These are phyloP conservation scores for Backusella psychrophila DNA, from an alignment of 192 early-diverging fungal species.

Conservation along the genomic window DNA sequence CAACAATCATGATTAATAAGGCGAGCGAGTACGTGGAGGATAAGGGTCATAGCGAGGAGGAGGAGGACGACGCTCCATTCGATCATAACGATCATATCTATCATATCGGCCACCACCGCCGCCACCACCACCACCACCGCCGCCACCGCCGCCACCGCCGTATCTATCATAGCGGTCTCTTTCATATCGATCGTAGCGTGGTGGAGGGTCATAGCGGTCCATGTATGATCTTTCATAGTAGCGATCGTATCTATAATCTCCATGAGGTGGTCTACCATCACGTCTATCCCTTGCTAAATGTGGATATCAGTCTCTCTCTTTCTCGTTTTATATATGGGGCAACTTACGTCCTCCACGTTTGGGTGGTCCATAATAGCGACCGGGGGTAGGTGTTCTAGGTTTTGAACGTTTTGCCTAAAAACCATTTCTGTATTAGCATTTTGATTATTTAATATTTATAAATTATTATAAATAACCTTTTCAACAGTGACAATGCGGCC, in stretches of 20 bases:
- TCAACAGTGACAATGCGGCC: slow-evolving; percentile 82
- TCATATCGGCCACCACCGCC: slow-evolving; percentile 21
- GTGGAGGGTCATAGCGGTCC: slow-evolving; percentile 21
- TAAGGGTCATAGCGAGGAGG: slow-evolving; percentile 39
- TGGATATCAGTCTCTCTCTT: neutral
- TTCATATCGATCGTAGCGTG: slow-evolving; percentile 30
- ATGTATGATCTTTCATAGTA: slow-evolving; percentile 31
- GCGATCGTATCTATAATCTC: slow-evolving; percentile 40
- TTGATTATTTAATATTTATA: too few relatives aligned
- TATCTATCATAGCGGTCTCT: slow-evolving; percentile 38
- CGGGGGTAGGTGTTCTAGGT: slow-evolving; percentile 75
- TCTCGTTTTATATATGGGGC: neutral
- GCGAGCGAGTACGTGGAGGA: slow-evolving; percentile 25
- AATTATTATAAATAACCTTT: slow-evolving; percentile 39
- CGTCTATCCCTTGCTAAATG: neutral
- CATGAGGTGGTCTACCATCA: slow-evolving; percentile 24
- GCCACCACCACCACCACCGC: neutral
- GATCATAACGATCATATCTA: slow-evolving; percentile 34
- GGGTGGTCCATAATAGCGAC: slow-evolving; percentile 73
- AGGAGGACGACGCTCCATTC: slow-evolving; percentile 38
- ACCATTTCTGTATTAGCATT: neutral
- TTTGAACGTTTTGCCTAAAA: slow-evolving; percentile 62
- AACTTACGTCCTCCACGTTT: slow-evolving; percentile 48
- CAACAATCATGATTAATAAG: slow-evolving; percentile 23
- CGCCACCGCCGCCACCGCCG: neutral